Conservation (phyloP, 768 basidiomycete genomes). For the Saitozyma podzolica region DNA sequence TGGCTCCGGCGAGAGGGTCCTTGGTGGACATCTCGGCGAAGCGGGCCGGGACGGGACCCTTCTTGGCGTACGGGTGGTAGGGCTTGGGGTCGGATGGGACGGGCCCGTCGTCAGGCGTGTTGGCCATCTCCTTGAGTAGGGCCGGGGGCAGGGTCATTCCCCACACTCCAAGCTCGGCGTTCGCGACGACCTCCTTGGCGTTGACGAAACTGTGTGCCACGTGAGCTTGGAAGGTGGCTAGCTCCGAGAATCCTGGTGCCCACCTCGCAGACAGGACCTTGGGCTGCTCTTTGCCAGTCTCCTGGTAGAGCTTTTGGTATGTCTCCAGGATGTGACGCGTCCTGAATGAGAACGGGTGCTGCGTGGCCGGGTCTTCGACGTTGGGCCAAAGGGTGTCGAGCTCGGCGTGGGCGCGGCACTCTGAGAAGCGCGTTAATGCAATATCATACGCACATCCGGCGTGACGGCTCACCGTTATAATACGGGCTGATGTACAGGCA, state of each 20-base stretch:
- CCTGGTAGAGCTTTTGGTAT: slow-evolving; percentile 6
- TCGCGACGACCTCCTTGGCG: slow-evolving; percentile 18
- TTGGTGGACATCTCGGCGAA: slow-evolving; percentile 8
- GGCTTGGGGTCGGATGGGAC: slow-evolving; percentile 7
- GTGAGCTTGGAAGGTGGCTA: too few relatives aligned
- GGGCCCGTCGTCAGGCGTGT: slow-evolving; percentile 9
- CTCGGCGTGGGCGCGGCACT: slow-evolving; percentile 23
- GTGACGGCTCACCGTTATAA: slow-evolving; percentile 53
- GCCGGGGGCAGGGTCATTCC: slow-evolving; percentile 10
- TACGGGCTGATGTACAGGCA: slow-evolving; percentile 62
- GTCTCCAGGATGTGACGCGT: slow-evolving; percentile 2
- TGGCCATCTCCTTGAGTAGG: slow-evolving; percentile 17
- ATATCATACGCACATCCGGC: too few relatives aligned
- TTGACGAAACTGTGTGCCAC: slow-evolving; percentile 14
- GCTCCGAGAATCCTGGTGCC: background rate
- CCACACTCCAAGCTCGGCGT: slow-evolving; percentile 16
- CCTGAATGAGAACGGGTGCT: slow-evolving; percentile 9
- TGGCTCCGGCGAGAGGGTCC: slow-evolving; percentile 14
- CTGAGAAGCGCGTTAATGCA: slow-evolving; percentile 20
- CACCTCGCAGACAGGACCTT: slow-evolving; percentile 25
- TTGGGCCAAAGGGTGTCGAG: slow-evolving; percentile 17
- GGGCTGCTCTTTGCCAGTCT: slow-evolving; percentile 23
- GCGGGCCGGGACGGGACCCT: background rate
- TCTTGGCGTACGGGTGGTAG: slow-evolving; percentile 10
- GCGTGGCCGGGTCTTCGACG: slow-evolving; percentile 18